These are phyloP conservation scores for Amanita pallidorosea DNA, from an alignment of 768 basidiomycete genomes.

Conservation along the genomic window DNA sequence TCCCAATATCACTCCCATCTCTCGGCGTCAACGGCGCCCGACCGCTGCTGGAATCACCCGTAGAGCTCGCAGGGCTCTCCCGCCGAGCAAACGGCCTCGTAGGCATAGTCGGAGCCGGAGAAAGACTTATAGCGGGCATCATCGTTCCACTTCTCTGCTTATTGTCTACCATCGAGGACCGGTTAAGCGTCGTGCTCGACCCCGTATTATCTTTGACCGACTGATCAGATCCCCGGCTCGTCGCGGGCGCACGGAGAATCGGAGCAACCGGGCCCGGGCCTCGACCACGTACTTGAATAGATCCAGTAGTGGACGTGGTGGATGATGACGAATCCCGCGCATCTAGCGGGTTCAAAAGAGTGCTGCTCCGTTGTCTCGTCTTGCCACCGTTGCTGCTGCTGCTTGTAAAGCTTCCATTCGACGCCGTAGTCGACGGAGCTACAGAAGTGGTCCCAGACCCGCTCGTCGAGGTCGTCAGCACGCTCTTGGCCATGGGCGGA, in stretches of 20 bases:
- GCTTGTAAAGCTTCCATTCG: conserved; percentile 1
- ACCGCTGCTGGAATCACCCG: conserved; percentile 76
- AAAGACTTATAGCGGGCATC: conserved; percentile 19
- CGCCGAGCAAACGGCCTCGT: conserved; percentile 51
- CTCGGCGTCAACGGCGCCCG: conserved; percentile 65
- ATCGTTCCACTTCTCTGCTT: conserved; percentile 31
- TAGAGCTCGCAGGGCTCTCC: conserved; percentile 76
- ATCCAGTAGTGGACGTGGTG: not conserved
- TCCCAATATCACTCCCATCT: conserved; percentile 61
- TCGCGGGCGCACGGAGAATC: not conserved
- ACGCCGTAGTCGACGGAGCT: conserved; percentile 3
- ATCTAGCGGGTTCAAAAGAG: conserved; percentile 20
- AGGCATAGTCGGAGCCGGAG: conserved; percentile 16
- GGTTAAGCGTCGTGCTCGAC: conserved; percentile 7
- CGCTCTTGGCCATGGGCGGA: conserved; percentile 28
- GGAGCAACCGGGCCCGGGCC: conserved; percentile 3
- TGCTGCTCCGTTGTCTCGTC: conserved; percentile 28
- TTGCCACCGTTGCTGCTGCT: not conserved
- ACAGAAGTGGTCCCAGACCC: conserved; percentile 4
- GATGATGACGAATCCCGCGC: conserved; percentile 7
- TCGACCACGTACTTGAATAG: conserved; percentile 4
- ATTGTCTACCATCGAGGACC: conserved; percentile 9
- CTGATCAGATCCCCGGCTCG: not conserved
- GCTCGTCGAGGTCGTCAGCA: conserved; percentile 5
- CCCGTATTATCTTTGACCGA: not conserved